Conservation (phyloP, 306 rosid genomes). For the Spatholobus suberectus region DNA sequence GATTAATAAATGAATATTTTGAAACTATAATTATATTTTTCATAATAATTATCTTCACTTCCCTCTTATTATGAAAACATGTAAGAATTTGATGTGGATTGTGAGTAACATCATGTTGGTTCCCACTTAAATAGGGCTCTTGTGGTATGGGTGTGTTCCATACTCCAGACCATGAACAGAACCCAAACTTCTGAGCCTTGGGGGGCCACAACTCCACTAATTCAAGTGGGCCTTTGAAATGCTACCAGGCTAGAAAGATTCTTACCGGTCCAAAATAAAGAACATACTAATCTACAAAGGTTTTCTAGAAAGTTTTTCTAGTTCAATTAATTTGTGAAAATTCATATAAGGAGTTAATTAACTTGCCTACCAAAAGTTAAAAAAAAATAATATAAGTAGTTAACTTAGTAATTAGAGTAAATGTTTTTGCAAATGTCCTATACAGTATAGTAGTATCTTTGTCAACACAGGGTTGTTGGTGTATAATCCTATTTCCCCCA, state of each 20-base stretch:
- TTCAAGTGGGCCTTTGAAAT: background rate
- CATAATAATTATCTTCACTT: background rate
- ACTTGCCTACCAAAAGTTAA: too few species aligned
- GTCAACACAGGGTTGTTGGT: background rate
- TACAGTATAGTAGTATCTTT: background rate
- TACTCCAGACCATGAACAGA: background rate
- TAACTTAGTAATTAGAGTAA: background rate
- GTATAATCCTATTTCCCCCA: background rate
- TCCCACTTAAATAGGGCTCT: background rate
- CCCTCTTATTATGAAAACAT: background rate
- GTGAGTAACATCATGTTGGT: background rate
- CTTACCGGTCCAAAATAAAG: background rate
- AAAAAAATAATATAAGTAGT: too few species aligned
- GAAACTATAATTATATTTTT: background rate
- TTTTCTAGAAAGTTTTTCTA: background rate
- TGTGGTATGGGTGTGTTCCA: background rate
- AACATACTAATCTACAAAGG: background rate
- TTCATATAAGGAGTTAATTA: too few species aligned
- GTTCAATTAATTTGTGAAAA: background rate
- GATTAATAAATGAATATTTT: background rate
- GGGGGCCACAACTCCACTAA: conserved; percentile 12
- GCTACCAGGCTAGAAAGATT: background rate
- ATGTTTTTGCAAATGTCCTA: background rate
- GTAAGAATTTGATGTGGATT: background rate
- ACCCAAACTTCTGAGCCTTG: background rate